Base-by-base conservation (phyloP, 768 basidiomycete species). In the Rhodotorula diobovata region DNA sequence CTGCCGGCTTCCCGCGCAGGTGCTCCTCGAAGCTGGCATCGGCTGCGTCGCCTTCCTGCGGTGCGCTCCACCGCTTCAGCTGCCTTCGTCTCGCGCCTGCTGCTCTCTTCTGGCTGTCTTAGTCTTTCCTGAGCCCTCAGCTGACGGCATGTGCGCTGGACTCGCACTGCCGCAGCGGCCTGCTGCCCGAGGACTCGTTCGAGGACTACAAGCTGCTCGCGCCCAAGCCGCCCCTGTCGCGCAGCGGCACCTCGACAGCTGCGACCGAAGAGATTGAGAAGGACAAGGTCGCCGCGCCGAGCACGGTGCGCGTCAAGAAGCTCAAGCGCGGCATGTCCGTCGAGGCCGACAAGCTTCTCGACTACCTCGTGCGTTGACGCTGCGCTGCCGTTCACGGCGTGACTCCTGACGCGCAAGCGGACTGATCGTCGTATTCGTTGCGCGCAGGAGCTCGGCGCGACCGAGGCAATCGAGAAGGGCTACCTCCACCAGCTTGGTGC, bases 381-480 rank as follows among this genome's bases (percentile, higher is more conserved):
- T 25, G 53, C 56, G 72, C 75, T 75, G 69, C 72, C 74, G 54
- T 11, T 48, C 15, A 34, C 56, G 46, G 16, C 45, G 20, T 46
- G 3, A 18, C 16, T 21, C 7, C 14, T 15, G 41, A 7, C 6
- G 41, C 45, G 45, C 45, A 48, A 23, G 8, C 18, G 25, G 18
- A 18, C 8, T 5, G 9, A 8, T 21, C 23, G 15, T 3, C 20
- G 18, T 21, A 18, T 28, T n/a, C 28, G n/a, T 64, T 23, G 46
- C 15, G 0, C 23, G 12, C 63, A 93, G 91, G 91, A 94, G 81
- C 82, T 86, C 67, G 92, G 92, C 0, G 90, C 93, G 54, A 91
- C 90, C 73, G 89, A 93, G 70, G 92, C 92, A 0, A 81, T 94
- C 45, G 85, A 90, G 77, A 91, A 88, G 77, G 88, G 87, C 73